phyloP scores from a whole-genome alignment of 2,329 filamentous ascomycete genomes.

The Sporothrix luriei region DNA sequence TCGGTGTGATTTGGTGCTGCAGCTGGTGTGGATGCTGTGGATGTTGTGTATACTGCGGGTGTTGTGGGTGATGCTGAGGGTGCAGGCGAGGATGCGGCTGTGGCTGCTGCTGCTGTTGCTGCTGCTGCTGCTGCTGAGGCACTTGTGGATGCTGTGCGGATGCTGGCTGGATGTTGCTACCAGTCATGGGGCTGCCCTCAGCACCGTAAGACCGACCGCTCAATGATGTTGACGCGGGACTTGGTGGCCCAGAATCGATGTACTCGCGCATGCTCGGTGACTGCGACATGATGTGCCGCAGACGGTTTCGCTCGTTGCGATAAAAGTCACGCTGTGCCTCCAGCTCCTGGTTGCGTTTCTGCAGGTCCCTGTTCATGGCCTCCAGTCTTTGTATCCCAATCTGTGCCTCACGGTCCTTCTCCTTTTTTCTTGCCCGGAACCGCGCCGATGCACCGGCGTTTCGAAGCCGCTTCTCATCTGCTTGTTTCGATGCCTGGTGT shows the following conservation, averaged over 20 bases:
- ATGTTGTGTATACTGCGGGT: conserved; percentile 39
- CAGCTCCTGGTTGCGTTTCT: conserved; percentile 54
- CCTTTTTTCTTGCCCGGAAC: conserved; percentile 79
- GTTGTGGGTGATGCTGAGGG: conserved; percentile 35
- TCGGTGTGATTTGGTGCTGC: conserved; percentile 2
- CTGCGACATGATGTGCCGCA: conserved; percentile 66
- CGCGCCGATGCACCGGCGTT: conserved; percentile 85
- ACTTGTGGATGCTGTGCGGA: conserved; percentile 20
- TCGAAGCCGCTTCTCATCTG: conserved; percentile 80
- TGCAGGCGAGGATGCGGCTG: not conserved
- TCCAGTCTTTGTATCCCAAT: conserved; percentile 70
- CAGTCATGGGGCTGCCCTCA: conserved; percentile 44
- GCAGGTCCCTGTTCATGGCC: conserved; percentile 66
- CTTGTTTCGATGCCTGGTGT: conserved; percentile 77
- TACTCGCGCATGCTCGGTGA: conserved; percentile 59
- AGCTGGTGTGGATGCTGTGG: conserved; percentile 38
- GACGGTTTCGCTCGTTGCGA: conserved; percentile 69
- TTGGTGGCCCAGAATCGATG: conserved; percentile 56
- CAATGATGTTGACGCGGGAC: conserved; percentile 47
- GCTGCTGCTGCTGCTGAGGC: conserved; percentile 22
- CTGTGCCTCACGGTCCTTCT: conserved; percentile 73
- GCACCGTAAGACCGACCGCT: conserved; percentile 44
- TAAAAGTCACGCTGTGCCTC: conserved; percentile 73
- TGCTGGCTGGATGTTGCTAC: conserved; percentile 18
- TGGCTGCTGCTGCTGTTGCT: conserved; percentile 22